Percentiles rank a stretch among this genome's conserved stretches.
Evolutionary conservation across 495 filamentous ascomycete genomes (phyloP).

Genomic region (Amphirosellinia nigrospora): DNA sequence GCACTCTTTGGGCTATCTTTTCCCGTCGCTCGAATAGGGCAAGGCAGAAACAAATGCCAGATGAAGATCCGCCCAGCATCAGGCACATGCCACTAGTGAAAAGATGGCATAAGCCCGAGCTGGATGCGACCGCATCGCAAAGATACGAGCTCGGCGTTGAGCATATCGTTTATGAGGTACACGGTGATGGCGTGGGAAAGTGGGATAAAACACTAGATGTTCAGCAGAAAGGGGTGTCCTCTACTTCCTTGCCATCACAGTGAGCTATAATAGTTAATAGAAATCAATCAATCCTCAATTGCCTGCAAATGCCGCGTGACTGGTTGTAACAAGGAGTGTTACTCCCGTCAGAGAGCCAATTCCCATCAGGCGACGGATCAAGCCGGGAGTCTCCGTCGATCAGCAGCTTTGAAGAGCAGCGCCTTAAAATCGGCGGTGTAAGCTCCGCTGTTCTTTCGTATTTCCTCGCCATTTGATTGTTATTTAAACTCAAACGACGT

Average conservation of each 20-base stretch:
- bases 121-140: not conserved
- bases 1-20: not conserved
- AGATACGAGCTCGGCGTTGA: conserved; percentile 5
- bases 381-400: not conserved
- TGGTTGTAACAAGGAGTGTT: not conserved
- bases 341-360: not conserved
- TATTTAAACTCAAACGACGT: not conserved
- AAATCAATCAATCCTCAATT: not conserved
- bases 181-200: not conserved
- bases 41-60: not conserved
- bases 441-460: not conserved
- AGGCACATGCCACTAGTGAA: not conserved
- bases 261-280: not conserved
- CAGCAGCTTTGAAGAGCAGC: not conserved
- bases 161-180: not conserved
- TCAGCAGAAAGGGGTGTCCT: conserved; percentile 25
- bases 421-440: not conserved
- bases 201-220: not conserved
- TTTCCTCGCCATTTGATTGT: not conserved
- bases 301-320: not conserved
- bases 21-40: not conserved
- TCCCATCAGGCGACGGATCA: not conserved
- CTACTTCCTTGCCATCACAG: conserved; percentile 10
- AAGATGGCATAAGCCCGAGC: conserved; percentile 5
- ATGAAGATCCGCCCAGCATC: not conserved